Conservation (phyloP, 2,329 filamentous ascomycete genomes). For the Colletotrichum camelliae region DNA sequence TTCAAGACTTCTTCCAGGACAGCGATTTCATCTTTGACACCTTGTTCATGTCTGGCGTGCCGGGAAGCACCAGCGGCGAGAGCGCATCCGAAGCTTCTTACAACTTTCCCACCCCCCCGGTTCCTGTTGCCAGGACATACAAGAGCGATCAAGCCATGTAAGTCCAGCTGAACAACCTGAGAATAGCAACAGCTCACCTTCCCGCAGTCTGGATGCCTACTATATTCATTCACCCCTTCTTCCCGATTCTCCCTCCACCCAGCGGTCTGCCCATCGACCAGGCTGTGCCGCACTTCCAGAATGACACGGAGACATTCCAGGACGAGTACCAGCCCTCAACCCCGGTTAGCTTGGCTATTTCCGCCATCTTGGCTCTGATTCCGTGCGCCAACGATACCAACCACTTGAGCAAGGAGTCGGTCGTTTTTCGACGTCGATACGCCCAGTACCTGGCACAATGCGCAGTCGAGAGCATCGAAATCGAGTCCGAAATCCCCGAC, state of each 20-base stretch:
- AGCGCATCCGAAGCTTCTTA: slow-evolving; percentile 21
- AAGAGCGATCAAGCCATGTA: slow-evolving; percentile 46
- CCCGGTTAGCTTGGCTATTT: slow-evolving; percentile 51
- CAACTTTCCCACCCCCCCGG: slow-evolving; percentile 1
- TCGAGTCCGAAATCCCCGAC: slow-evolving; percentile 51
- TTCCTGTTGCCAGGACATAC: slow-evolving; percentile 46
- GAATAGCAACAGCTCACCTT: not conserved
- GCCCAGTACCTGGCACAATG: slow-evolving; percentile 54
- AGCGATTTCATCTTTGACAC: slow-evolving; percentile 54
- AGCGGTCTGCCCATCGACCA: slow-evolving; percentile 36
- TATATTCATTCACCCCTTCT: slow-evolving; percentile 58
- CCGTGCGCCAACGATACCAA: slow-evolving; percentile 46
- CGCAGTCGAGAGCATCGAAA: slow-evolving; percentile 53
- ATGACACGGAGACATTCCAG: slow-evolving; percentile 37
- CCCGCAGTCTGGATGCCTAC: slow-evolving; percentile 47
- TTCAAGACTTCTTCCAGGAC: slow-evolving; percentile 50
- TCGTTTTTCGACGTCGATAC: slow-evolving; percentile 49
- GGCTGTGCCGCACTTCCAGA: slow-evolving; percentile 38
- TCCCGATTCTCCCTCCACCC: slow-evolving; percentile 54
- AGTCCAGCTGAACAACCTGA: slow-evolving; percentile 19
- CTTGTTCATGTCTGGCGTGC: slow-evolving; percentile 36
- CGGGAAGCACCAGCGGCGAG: slow-evolving; percentile 20
- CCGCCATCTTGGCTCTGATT: slow-evolving; percentile 52
- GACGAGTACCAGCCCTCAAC: slow-evolving; percentile 44
- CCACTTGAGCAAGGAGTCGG: slow-evolving; percentile 40